phyloP scores from a whole-genome alignment of 1,284 basidiomycete genomes.

The Phlebopus sp. region DNA sequence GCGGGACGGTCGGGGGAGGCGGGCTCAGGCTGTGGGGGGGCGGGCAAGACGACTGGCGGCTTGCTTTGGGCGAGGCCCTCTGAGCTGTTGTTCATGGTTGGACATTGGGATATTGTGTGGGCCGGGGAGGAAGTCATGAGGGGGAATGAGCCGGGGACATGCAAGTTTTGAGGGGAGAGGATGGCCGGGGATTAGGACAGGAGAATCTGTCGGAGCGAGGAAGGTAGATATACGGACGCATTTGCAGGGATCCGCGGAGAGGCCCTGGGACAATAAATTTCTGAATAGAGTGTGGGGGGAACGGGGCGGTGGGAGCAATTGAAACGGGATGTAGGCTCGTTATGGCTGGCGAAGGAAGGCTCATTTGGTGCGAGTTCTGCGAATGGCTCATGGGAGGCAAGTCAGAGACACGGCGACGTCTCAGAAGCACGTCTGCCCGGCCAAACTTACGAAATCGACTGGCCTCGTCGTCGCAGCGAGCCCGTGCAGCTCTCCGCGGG shows the following conservation, averaged over 20 bases:
- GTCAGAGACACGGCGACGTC: conserved; percentile 12
- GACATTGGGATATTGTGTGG: conserved; percentile 29
- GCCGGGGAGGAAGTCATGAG: conserved; percentile 30
- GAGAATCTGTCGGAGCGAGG: conserved; percentile 17
- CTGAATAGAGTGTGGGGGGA: conserved; percentile 30
- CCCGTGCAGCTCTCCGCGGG: conserved; percentile 27
- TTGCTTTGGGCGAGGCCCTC: conserved; percentile 26
- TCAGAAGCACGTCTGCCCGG: conserved; percentile 9
- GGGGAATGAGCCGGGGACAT: not conserved
- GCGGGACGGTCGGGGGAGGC: conserved; percentile 17
- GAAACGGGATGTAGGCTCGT: conserved; percentile 3
- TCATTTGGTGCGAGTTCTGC: conserved; percentile 3
- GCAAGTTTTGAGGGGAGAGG: conserved; percentile 4
- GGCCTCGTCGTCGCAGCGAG: conserved; percentile 24
- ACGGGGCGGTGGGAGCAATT: conserved; percentile 19
- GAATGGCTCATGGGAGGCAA: conserved; percentile 10
- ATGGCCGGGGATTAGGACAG: conserved; percentile 12
- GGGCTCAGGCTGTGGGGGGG: not conserved
- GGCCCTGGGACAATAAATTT: conserved; percentile 22
- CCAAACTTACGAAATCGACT: conserved; percentile 21
- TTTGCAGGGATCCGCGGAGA: conserved; percentile 32
- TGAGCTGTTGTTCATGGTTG: conserved; percentile 30
- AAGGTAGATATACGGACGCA: conserved; percentile 24
- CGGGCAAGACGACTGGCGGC: conserved; percentile 6
- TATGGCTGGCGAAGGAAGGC: conserved; percentile 14